Evolutionary conservation across 2,329 filamentous ascomycete species (phyloP).

Genomic region (Aureobasidium sp.): DNA sequence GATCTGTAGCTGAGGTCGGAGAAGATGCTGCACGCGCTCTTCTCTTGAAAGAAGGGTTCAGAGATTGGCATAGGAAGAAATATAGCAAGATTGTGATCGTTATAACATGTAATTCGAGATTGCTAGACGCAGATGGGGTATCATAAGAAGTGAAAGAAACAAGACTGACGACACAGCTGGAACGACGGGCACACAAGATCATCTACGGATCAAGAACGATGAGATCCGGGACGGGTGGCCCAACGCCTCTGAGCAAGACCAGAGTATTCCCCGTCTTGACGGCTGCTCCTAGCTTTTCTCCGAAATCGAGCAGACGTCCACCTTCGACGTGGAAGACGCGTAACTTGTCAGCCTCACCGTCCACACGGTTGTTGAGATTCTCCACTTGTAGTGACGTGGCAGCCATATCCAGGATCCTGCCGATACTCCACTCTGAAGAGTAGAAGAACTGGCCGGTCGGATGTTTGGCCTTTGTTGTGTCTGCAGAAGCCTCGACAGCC

Average conservation of each 20-base stretch:
- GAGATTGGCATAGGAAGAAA: neutral
- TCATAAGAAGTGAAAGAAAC: neutral
- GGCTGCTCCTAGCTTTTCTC: conserved; percentile 80
- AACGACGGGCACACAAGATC: neutral
- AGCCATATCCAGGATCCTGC: conserved; percentile 81
- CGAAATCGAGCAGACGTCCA: conserved; percentile 86
- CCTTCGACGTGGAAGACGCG: conserved; percentile 95
- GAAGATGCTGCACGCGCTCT: neutral
- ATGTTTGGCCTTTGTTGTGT: conserved; percentile 84
- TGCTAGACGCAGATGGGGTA: conserved; percentile 12
- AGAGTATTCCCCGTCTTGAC: conserved; percentile 89
- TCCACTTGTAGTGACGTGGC: conserved; percentile 81
- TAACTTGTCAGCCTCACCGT: conserved; percentile 80
- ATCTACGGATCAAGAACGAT: conserved; percentile 53
- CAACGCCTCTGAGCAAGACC: conserved; percentile 87
- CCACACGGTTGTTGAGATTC: conserved; percentile 84
- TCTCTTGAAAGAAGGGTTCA: neutral
- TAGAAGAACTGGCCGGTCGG: conserved; percentile 67
- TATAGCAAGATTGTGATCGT: neutral
- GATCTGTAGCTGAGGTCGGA: neutral
- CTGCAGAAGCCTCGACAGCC: conserved; percentile 89
- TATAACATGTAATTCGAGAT: neutral
- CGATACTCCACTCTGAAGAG: conserved; percentile 84
- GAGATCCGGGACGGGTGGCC: conserved; percentile 76
- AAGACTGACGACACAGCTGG: neutral